Evolutionary conservation across 1,284 basidiomycete species (phyloP), one percentile per base, ranked within the genome.

Genomic region (Ustanciosporium gigantosporum): DNA sequence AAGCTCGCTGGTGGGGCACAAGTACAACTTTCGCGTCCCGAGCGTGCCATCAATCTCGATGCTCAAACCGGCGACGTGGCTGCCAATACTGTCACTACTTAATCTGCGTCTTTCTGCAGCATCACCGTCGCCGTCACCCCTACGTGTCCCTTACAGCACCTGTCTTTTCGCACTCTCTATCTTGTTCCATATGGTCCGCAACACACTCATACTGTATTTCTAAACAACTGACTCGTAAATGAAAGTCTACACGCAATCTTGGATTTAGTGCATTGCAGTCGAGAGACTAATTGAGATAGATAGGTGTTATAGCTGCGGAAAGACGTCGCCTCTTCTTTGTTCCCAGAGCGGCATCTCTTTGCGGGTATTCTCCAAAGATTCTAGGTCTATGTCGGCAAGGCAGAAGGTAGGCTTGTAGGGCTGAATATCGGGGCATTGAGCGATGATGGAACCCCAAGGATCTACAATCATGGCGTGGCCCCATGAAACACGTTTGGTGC

Each of bases 401-500:
- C 69, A 73, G 43, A 70, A 73, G 6, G 68, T 66, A 23, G 73
- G 60, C 19, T 61, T 51, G 39, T 73, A 73, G 5, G 74, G 74
- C 20, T 70, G 71, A 25, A 69, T 73, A 37, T 76, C 74, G 31
- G 56, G 51, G 38, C 66, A 61, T 37, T 76, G 74, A 13, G 75
- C 73, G 4, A 78, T 20, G n/a, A 77, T 47, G 4, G 64, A 59
- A 4, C 76, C 76, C 67, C 64, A 77, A 0, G 76, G 76, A 42
- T 78, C 75, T 2, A 78, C 57, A 34, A 74, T 68, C 70, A 78
- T 76, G 2, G 76, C 72, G 42, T 78, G 76, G n/a, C 75, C 74
- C 73, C 74, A 74, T 34, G 68, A 73, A 5, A 57, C 32, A 4
- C 74, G 42, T 22, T 60, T 68, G 5, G 74, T 71, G 6, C 70